Evolutionary conservation across 176 grass and related monocot species (phyloP).

Genomic region (Zizania latifolia): DNA sequence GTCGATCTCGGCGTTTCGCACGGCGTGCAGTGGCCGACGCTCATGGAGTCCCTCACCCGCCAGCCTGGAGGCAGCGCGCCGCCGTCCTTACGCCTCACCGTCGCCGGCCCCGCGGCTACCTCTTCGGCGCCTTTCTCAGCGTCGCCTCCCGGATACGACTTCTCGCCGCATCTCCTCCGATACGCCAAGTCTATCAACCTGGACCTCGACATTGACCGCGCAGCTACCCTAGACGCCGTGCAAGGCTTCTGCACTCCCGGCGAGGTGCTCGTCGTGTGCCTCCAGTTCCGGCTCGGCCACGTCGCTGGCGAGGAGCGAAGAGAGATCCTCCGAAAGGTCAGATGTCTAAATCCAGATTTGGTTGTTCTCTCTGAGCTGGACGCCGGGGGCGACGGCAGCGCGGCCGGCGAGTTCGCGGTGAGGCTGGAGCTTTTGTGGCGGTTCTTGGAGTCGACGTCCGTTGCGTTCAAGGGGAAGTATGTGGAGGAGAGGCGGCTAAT

Average conservation of each 20-base stretch:
- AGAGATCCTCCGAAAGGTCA: slow-evolving; percentile 44
- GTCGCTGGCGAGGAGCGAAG: slow-evolving; percentile 29
- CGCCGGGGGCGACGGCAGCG: slow-evolving; percentile 17
- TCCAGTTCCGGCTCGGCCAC: slow-evolving; percentile 71
- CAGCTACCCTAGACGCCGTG: slow-evolving; percentile 8
- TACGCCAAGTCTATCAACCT: slow-evolving; percentile 85
- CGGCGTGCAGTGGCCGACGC: slow-evolving; percentile 97
- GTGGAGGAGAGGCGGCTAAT: slow-evolving; percentile 53
- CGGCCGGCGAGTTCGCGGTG: slow-evolving; percentile 41
- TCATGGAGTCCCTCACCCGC: slow-evolving; percentile 78
- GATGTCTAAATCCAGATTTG: slow-evolving; percentile 55
- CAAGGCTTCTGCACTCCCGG: slow-evolving; percentile 2
- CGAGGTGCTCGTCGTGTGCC: slow-evolving; percentile 63
- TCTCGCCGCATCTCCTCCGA: slow-evolving; percentile 72
- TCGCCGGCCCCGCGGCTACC: not conserved
- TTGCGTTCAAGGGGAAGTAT: slow-evolving; percentile 84
- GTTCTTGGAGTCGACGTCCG: slow-evolving; percentile 79
- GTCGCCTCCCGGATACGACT: slow-evolving; percentile 61
- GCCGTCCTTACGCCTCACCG: slow-evolving; percentile 53
- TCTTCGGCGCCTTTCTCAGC: slow-evolving; percentile 51
- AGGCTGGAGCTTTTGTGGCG: slow-evolving; percentile 64
- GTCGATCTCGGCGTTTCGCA: slow-evolving; percentile 88
- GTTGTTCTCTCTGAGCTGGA: slow-evolving; percentile 86
- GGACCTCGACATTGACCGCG: slow-evolving; percentile 49
- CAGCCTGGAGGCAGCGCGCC: slow-evolving; percentile 32